phyloP scores from a whole-genome alignment of 306 rosid genomes.

The Dalbergia cultrata region DNA sequence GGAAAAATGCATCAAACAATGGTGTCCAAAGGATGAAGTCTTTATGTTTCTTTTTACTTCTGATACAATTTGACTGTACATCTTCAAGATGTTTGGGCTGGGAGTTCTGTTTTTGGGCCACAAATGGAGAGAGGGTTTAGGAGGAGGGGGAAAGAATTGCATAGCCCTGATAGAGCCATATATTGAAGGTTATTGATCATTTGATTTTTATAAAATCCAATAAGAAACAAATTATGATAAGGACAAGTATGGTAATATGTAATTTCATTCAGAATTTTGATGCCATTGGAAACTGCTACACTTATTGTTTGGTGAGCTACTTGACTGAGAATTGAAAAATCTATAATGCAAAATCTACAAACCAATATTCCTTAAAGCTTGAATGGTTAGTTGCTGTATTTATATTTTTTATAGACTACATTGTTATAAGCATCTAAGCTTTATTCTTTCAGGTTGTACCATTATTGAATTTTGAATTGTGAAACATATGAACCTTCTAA shows the following conservation, averaged over 20 bases:
- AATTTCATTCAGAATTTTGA: too few relatives aligned
- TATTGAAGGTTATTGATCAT: not conserved
- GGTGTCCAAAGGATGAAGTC: not conserved
- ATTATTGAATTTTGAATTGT: constrained; percentile 23
- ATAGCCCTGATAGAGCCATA: not conserved
- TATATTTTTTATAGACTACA: too few relatives aligned
- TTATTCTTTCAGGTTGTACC: constrained; percentile 27
- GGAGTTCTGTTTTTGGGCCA: not conserved
- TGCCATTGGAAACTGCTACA: too few relatives aligned
- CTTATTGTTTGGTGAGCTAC: too few relatives aligned
- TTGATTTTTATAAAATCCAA: not conserved
- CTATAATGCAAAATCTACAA: constrained; percentile 13
- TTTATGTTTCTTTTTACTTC: not conserved
- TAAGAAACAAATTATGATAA: not conserved
- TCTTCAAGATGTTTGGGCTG: not conserved
- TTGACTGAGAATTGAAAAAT: too few relatives aligned
- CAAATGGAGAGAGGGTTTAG: not conserved
- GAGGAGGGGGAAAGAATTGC: not conserved
- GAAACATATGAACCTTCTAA: not conserved
- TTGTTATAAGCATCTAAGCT: not conserved
- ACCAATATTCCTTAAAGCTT: constrained; percentile 14
- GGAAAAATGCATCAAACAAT: not conserved
- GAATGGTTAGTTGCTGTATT: constrained; percentile 8
- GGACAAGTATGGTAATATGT: not conserved
- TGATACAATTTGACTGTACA: too few relatives aligned